A percentile compares a stretch with the other conserved stretches of the same genome.
phyloP scores from a whole-genome alignment of 306 rosid genomes.

The Vigna nakashimae region DNA sequence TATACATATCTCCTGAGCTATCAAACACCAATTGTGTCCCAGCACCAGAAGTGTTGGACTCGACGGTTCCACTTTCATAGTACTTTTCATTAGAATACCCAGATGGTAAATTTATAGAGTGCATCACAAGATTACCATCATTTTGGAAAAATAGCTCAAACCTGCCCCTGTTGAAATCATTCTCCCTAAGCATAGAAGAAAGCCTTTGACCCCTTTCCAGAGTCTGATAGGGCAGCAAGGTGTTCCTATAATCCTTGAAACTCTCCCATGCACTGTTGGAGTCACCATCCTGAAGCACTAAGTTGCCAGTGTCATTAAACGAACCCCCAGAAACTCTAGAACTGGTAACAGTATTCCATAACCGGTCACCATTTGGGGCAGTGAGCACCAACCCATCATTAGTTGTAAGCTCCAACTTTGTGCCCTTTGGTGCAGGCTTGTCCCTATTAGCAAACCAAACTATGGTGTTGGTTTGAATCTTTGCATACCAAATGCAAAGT shows the following conservation, averaged over 20 bases:
- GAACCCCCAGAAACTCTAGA: constrained; percentile 29
- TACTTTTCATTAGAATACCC: constrained; percentile 39
- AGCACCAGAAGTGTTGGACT: constrained; percentile 28
- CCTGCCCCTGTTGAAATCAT: constrained; percentile 50
- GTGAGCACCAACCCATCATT: constrained; percentile 51
- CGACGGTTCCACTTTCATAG: constrained; percentile 16
- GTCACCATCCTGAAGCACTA: constrained; percentile 44
- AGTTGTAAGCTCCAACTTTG: constrained; percentile 50
- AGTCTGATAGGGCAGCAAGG: constrained; percentile 58
- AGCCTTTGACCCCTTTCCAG: constrained; percentile 43
- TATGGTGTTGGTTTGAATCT: constrained; percentile 45
- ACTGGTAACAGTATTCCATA: constrained; percentile 35
- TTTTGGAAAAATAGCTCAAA: constrained; percentile 47
- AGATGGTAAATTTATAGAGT: constrained; percentile 49
- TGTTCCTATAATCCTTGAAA: constrained; percentile 49
- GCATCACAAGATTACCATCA: constrained; percentile 52
- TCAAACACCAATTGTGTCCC: constrained; percentile 48
- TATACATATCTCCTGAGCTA: constrained; percentile 46
- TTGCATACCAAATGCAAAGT: constrained; percentile 65
- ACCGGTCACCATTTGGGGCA: constrained; percentile 31
- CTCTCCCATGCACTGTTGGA: constrained; percentile 53
- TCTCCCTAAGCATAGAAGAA: constrained; percentile 40
- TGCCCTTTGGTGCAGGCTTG: constrained; percentile 49
- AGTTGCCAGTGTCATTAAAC: constrained; percentile 56
- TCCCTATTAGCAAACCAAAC: constrained; percentile 61